Evolutionary conservation across 805 yeast genomes (phyloP).

Genomic region (Wilhelminamyces savonicus): DNA sequence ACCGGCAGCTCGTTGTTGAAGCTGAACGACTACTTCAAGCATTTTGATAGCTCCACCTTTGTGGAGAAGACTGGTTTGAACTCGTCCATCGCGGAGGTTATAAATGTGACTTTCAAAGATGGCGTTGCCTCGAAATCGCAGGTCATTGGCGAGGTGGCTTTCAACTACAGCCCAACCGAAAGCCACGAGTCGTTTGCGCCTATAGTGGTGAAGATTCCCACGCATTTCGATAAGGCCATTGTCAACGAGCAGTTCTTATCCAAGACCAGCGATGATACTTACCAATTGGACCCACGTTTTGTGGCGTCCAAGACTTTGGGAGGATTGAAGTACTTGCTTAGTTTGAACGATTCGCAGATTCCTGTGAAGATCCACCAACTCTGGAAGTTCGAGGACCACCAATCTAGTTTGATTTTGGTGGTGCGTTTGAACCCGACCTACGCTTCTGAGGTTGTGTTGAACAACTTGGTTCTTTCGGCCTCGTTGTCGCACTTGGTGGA

Average conservation of each 20-base stretch:
- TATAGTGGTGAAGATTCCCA: conserved; percentile 34
- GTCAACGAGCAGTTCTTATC: conserved; percentile 32
- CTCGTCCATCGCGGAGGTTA: conserved; percentile 80
- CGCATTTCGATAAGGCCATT: conserved; percentile 46
- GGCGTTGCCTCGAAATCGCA: conserved; percentile 57
- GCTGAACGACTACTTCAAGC: conserved; percentile 45
- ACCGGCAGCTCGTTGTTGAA: conserved; percentile 39
- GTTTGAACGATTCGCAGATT: conserved; percentile 35
- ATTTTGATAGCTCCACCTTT: conserved; percentile 7
- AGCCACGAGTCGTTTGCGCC: conserved; percentile 13
- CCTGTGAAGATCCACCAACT: conserved; percentile 75
- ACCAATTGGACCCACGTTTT: conserved; percentile 39
- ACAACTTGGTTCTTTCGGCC: conserved; percentile 58
- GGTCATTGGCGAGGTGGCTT: conserved; percentile 80
- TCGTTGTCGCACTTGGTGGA: conserved; percentile 54
- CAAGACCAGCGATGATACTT: conserved; percentile 24
- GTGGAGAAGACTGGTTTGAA: conserved; percentile 50
- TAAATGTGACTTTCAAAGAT: conserved; percentile 67
- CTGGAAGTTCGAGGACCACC: conserved; percentile 85
- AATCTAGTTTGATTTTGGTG: conserved; percentile 78
- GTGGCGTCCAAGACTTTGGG: conserved; percentile 66
- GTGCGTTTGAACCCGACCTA: conserved; percentile 50
- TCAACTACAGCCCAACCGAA: conserved; percentile 46
- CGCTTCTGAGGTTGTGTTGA: conserved; percentile 35
- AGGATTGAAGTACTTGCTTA: conserved; percentile 68